phyloP scores from a whole-genome alignment of 129 eudicot species.

The Chrysanthemum seticuspe region DNA sequence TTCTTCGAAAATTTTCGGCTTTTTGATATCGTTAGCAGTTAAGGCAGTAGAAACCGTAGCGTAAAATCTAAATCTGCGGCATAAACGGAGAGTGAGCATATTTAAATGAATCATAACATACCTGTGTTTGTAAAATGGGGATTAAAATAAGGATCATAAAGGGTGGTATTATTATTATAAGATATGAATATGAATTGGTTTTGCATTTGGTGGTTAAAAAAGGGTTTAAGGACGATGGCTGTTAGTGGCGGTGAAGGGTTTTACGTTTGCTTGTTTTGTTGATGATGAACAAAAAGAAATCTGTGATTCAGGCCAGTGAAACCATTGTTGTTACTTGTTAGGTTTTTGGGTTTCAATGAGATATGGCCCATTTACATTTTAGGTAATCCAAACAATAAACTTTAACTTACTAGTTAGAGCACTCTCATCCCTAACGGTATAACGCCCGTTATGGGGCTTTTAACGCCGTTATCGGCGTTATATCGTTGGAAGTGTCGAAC shows the following conservation, averaged over 20 bases:
- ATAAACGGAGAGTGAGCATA: constrained; percentile 34
- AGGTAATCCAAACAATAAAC: background rate
- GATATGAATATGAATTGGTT: constrained; percentile 8
- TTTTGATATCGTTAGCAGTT: constrained; percentile 31
- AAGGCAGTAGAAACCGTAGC: constrained; percentile 17
- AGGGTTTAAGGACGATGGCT: constrained; percentile 19
- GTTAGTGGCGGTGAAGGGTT: constrained; percentile 35
- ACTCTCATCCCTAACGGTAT: too few species aligned
- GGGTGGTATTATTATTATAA: background rate
- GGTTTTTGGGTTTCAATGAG: constrained; percentile 28
- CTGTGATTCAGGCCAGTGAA: background rate
- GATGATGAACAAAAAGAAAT: constrained; percentile 17
- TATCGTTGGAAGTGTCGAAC: too few species aligned
- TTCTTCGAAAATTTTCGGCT: constrained; percentile 37
- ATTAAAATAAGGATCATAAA: constrained; percentile 4
- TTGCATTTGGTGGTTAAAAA: constrained; percentile 17
- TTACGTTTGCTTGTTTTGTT: constrained; percentile 22
- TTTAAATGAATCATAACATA: constrained; percentile 1
- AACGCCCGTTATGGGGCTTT: too few species aligned
- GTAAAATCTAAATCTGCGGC: constrained; percentile 32
- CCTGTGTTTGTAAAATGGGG: constrained; percentile 18
- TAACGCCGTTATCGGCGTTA: too few species aligned
- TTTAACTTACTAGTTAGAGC: too few species aligned
- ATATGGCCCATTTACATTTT: constrained; percentile 21
- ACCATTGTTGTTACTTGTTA: background rate